Evolutionary conservation across 148 eudicot genomes (phyloP), one percentile per base, ranked within the genome.

Genomic region (Silene latifolia): DNA sequence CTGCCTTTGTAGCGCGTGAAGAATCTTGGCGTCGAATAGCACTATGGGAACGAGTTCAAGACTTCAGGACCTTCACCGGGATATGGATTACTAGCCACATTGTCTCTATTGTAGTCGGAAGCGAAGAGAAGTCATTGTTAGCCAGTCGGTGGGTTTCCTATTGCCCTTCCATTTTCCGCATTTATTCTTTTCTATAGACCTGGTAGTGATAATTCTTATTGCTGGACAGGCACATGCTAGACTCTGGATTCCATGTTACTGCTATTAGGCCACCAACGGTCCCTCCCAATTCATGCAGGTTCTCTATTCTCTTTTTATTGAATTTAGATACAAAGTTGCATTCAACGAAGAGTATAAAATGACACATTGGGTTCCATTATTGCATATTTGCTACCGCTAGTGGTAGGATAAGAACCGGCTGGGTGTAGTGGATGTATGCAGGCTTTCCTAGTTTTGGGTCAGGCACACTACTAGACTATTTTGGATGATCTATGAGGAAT

Each of bases 251-350:
- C 69, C 99, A 95, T 82, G 90, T 92, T 60, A 90, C 93, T 76
- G 97, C 99, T 63, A 95, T 95, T 71, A 83, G 99, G 77, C 99
- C 99, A 67, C 99, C 99, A 65, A 95, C 97, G 7, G 99, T 95
- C 58, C 90, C 99, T 46, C 88, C 97, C 61, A 95, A 95, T 79
- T 95, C 96, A 27, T 95, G 99, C 99, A 95, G 99, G 99, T 95
- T 64, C 27, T 18, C 42, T 14, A 14, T 21, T 51, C 63, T 65
- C 54, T 1, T 14, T 20, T 3, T 63, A 20, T 25, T 23, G 13
- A 23, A 25, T 9, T 51, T 48, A 48, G 54, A 48, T 51, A 51
- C 56, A 14, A 18, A n/a, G 23, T 12, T 8, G 6, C 48, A 27
- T 29, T 6, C 19, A 14, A 17, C 11, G 2, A 29, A 13, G 42